Percentiles rank a stretch among this genome's conserved stretches.
Evolutionary conservation across 2,329 filamentous ascomycete species (phyloP).

Genomic region (Ramichloridium luteum): DNA sequence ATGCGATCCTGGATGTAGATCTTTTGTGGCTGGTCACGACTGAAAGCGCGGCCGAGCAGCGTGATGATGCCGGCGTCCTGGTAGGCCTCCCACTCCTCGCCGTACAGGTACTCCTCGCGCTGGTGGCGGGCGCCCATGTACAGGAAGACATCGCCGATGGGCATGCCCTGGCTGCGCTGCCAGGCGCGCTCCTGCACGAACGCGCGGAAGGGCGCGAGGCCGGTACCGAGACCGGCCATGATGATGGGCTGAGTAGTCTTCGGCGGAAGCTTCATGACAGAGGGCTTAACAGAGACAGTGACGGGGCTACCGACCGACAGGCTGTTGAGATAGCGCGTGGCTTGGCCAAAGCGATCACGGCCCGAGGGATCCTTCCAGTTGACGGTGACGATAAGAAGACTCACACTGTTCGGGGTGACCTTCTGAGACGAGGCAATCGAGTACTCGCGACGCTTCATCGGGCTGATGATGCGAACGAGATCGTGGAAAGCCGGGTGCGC

Average conservation of each 20-base stretch:
- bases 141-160: slow-evolving; percentile 82
- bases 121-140: slow-evolving; percentile 97
- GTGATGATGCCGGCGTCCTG: slow-evolving; percentile 92
- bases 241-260: slow-evolving; percentile 85
- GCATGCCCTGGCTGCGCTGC: slow-evolving; percentile 94
- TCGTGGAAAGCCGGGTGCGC: slow-evolving; percentile 83
- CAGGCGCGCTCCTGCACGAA: slow-evolving; percentile 97
- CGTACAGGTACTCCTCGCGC: slow-evolving; percentile 96
- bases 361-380: slow-evolving; percentile 85
- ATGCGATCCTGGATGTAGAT: slow-evolving; percentile 99
- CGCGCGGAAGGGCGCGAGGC: slow-evolving; percentile 95
- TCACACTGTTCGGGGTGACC: slow-evolving; percentile 77
- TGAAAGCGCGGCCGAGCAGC: slow-evolving; percentile 84
- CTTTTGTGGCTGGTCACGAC: slow-evolving; percentile 92
- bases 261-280: slow-evolving; percentile 94
- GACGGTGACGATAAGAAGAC: slow-evolving; percentile 94
- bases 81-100: slow-evolving; percentile 98
- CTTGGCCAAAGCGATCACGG: slow-evolving; percentile 82
- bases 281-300: slow-evolving; percentile 91
- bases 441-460: slow-evolving; percentile 95
- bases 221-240: slow-evolving; percentile 97
- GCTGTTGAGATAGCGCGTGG: slow-evolving; percentile 73
- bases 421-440: slow-evolving; percentile 97
- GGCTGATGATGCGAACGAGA: slow-evolving; percentile 72
- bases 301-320: slow-evolving; percentile 66